These are phyloP conservation scores for Colletotrichum trifolii DNA, from an alignment of 2,329 filamentous ascomycete species.

Conservation along the genomic window DNA sequence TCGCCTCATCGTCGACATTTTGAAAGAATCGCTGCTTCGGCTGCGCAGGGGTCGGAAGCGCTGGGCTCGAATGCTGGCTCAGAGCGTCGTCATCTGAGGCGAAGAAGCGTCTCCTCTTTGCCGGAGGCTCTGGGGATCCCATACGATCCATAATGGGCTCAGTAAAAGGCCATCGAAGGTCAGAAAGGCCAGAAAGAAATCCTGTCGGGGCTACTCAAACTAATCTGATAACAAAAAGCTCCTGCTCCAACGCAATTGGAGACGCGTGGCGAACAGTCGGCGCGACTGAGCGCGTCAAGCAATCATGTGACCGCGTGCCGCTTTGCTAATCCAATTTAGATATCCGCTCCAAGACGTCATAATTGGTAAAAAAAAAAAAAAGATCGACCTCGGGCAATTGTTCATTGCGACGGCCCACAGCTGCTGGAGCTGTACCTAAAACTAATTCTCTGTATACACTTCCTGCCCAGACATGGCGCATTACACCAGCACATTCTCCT, in stretches of 20 bases:
- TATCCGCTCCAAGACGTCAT: constrained; percentile 27
- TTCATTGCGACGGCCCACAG: constrained; percentile 15
- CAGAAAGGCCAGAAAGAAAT: neutral
- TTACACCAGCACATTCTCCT: constrained; percentile 37
- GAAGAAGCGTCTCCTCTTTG: constrained; percentile 61
- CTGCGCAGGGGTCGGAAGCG: constrained; percentile 30
- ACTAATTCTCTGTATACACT: constrained; percentile 9
- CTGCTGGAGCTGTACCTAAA: constrained; percentile 10
- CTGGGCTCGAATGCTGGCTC: constrained; percentile 31
- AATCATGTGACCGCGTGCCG: constrained; percentile 53
- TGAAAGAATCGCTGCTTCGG: constrained; percentile 51
- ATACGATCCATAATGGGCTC: constrained; percentile 50
- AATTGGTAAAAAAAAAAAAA: constrained; percentile 8
- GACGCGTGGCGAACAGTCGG: constrained; percentile 49
- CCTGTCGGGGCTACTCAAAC: neutral
- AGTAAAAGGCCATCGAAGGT: neutral
- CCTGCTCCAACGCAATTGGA: constrained; percentile 38
- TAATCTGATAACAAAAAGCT: neutral
- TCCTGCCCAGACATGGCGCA: constrained; percentile 30
- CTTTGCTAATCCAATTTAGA: constrained; percentile 32
- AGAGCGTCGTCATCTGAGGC: constrained; percentile 44
- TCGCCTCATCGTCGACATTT: constrained; percentile 46
- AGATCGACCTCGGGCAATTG: constrained; percentile 18
- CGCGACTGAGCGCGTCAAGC: constrained; percentile 51
- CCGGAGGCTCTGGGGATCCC: constrained; percentile 55